Percentiles rank a stretch among this genome's conserved stretches.
Evolutionary conservation across 106 monocot species (phyloP).

Genomic region (Apostasia ramifera): DNA sequence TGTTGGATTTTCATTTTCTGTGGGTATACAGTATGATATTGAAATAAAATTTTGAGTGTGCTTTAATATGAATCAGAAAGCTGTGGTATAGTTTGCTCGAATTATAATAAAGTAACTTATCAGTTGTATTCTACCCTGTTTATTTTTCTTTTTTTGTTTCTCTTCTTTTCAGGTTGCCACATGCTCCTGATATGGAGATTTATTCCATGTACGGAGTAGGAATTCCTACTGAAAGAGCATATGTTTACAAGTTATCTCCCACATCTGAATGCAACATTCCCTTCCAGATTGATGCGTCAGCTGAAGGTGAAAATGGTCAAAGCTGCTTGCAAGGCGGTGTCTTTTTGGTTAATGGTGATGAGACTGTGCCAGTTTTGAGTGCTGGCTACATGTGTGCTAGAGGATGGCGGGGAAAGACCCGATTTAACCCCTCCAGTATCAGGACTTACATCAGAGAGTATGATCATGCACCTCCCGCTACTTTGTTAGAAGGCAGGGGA

Average conservation of each 20-base stretch:
- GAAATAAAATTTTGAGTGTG: no score
- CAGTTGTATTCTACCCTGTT: no score
- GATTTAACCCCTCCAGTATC: conserved; percentile 86
- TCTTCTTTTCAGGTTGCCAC: conserved; percentile 53
- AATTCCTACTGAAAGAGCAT: conserved; percentile 91
- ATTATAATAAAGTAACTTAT: no score
- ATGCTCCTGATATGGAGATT: conserved; percentile 98
- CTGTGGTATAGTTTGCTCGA: no score
- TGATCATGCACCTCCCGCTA: conserved; percentile 80
- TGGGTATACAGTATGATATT: no score
- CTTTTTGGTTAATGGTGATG: conserved; percentile 68
- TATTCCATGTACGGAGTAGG: conserved; percentile 97
- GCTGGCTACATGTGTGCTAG: conserved; percentile 94
- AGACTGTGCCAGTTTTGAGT: conserved; percentile 95
- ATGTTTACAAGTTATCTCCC: conserved; percentile 81
- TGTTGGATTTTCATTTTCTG: no score
- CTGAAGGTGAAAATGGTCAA: conserved; percentile 43
- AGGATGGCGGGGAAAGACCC: conserved; percentile 91
- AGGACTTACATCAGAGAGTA: conserved; percentile 83
- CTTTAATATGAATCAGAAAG: no score
- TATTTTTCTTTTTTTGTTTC: not conserved
- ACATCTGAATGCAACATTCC: conserved; percentile 83
- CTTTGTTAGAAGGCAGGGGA: conserved; percentile 84
- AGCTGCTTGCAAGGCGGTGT: conserved; percentile 84
- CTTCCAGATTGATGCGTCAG: conserved; percentile 85